Evolutionary conservation across 2,329 filamentous ascomycete genomes (phyloP).

Genomic region (Penicillium frequentans): DNA sequence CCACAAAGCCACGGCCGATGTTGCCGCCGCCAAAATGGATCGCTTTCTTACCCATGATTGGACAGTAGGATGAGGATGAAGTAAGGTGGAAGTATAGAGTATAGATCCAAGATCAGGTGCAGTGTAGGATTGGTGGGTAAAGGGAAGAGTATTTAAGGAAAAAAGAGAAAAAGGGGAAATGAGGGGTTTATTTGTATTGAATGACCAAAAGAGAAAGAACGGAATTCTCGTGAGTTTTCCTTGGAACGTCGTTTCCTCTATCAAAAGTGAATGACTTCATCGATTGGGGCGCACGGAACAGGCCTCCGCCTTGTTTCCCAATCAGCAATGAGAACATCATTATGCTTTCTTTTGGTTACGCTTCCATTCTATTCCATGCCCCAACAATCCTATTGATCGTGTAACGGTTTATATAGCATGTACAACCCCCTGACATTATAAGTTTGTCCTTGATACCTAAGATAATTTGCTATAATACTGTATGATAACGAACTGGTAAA

Average conservation of each 20-base stretch:
- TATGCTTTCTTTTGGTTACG: not conserved
- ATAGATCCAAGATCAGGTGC: not conserved
- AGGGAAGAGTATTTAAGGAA: not conserved
- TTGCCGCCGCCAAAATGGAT: slow-evolving; percentile 86
- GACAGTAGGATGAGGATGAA: not conserved
- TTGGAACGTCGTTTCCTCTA: not conserved
- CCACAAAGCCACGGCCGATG: slow-evolving; percentile 84
- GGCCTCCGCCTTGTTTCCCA: slow-evolving; percentile 22
- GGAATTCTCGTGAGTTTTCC: not conserved
- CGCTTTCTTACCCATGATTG: slow-evolving; percentile 60
- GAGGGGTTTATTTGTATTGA: not conserved
- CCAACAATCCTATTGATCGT: not conserved
- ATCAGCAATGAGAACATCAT: not conserved
- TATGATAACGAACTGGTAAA: not conserved
- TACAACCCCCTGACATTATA: not conserved
- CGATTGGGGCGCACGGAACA: slow-evolving; percentile 17
- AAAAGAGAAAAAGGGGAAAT: not conserved
- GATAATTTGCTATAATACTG: no score
- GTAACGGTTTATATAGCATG: not conserved
- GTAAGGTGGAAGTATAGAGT: not conserved
- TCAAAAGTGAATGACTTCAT: slow-evolving; percentile 24
- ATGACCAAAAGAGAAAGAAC: not conserved
- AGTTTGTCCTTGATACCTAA: not conserved
- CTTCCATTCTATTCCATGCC: not conserved
- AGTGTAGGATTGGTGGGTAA: not conserved